phyloP scores from a whole-genome alignment of 257 asterid genomes.

The Agastache rugosa region DNA sequence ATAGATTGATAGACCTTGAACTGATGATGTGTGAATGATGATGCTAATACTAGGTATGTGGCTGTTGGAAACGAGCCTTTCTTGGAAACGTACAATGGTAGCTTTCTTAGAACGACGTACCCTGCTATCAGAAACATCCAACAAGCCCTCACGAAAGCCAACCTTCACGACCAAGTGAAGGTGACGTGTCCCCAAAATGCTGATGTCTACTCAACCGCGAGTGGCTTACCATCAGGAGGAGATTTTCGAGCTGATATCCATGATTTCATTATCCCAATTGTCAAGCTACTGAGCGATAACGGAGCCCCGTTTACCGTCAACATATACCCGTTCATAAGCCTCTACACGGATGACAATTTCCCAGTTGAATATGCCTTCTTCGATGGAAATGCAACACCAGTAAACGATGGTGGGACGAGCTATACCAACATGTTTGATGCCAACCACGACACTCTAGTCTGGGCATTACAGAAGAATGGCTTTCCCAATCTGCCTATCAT shows the following conservation, averaged over 20 bases:
- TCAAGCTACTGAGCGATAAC: constrained; percentile 51
- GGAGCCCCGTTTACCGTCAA: constrained; percentile 64
- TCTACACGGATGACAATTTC: constrained; percentile 54
- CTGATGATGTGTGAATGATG: background rate
- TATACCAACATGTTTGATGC: constrained; percentile 86
- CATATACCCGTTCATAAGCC: constrained; percentile 73
- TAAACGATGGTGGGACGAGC: constrained; percentile 64
- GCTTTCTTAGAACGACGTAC: constrained; percentile 56
- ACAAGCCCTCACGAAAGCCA: constrained; percentile 54
- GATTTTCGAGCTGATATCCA: constrained; percentile 64
- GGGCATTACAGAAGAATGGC: constrained; percentile 80
- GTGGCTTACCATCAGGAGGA: constrained; percentile 55
- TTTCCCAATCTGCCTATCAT: constrained; percentile 64
- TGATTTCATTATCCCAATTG: constrained; percentile 48
- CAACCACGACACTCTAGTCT: constrained; percentile 75
- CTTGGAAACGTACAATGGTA: constrained; percentile 64
- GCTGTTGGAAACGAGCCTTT: constrained; percentile 78
- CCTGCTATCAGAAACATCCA: constrained; percentile 63
- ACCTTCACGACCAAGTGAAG: constrained; percentile 52
- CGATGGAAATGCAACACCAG: constrained; percentile 63
- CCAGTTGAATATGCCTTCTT: constrained; percentile 75
- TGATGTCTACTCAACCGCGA: constrained; percentile 51
- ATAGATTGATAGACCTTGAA: background rate
- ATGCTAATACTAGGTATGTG: constrained; percentile 46
- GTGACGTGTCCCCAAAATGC: constrained; percentile 68